These are phyloP conservation scores for Tetrahymena elliotti DNA, from an alignment of 73 alveolate genomes.

Conservation along the genomic window DNA sequence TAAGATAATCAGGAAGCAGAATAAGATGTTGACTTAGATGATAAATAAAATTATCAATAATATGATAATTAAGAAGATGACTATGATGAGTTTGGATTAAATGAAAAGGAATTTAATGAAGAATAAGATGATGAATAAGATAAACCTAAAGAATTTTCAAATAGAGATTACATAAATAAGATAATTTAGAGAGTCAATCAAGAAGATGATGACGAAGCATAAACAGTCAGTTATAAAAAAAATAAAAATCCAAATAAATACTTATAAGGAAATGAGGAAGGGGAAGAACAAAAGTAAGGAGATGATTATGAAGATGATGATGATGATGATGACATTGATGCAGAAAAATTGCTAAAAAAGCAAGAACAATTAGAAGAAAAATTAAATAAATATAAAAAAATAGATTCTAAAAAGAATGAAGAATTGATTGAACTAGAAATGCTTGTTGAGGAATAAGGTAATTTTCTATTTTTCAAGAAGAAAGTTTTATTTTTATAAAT, in stretches of 20 bases:
- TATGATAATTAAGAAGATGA: background rate
- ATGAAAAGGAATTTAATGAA: background rate
- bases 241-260: background rate
- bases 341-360: background rate
- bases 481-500: no score
- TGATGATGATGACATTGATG: background rate
- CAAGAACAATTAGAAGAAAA: background rate
- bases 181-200: background rate
- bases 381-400: background rate
- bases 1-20: background rate
- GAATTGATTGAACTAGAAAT: background rate
- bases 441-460: background rate
- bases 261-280: background rate
- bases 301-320: background rate
- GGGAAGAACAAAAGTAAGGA: background rate
- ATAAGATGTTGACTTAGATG: background rate
- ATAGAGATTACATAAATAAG: background rate
- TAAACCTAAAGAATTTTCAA: background rate
- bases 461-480: background rate
- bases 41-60: background rate
- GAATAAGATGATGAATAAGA: background rate
- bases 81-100: background rate
- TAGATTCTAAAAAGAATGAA: background rate
- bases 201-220: background rate
- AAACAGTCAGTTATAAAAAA: background rate